These are phyloP conservation scores for Zangia roseola DNA, from an alignment of 768 basidiomycete genomes.

Conservation along the genomic window DNA sequence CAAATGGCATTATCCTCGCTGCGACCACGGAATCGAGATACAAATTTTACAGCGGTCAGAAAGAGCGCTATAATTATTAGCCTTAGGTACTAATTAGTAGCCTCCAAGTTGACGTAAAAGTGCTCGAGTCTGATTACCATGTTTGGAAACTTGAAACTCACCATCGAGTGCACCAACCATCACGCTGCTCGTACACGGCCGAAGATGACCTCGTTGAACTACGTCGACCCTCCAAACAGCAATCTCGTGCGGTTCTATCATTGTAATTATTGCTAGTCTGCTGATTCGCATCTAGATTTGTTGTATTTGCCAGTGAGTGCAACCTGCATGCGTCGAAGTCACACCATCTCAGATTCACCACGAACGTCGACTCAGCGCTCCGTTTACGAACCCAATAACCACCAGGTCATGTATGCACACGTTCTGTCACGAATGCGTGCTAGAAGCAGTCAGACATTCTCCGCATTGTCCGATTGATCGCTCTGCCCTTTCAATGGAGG, in stretches of 20 bases:
- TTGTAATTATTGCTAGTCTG: neutral
- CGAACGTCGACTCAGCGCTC: constrained; percentile 42
- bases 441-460: constrained; percentile 63
- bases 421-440: constrained; percentile 82
- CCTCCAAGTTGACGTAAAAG: constrained; percentile 18
- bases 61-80: too few species aligned
- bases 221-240: constrained; percentile 59
- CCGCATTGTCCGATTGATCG: constrained; percentile 85
- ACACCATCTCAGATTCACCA: constrained; percentile 7
- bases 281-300: constrained; percentile 52
- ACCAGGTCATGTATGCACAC: constrained; percentile 79
- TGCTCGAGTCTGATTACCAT: constrained; percentile 13
- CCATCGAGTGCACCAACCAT: too few species aligned
- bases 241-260: constrained; percentile 55
- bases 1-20: too few species aligned
- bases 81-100: too few species aligned
- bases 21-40: too few species aligned
- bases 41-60: neutral
- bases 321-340: neutral
- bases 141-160: constrained; percentile 1
- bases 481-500: constrained; percentile 54
- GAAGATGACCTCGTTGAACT: constrained; percentile 40
- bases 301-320: constrained; percentile 67
- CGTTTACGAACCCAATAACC: constrained; percentile 75
- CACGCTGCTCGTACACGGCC: constrained; percentile 5